Evolutionary conservation across 2,329 filamentous ascomycete genomes (phyloP), one percentile per base, ranked within the genome.

Genomic region (Neoarthrinium moseri): DNA sequence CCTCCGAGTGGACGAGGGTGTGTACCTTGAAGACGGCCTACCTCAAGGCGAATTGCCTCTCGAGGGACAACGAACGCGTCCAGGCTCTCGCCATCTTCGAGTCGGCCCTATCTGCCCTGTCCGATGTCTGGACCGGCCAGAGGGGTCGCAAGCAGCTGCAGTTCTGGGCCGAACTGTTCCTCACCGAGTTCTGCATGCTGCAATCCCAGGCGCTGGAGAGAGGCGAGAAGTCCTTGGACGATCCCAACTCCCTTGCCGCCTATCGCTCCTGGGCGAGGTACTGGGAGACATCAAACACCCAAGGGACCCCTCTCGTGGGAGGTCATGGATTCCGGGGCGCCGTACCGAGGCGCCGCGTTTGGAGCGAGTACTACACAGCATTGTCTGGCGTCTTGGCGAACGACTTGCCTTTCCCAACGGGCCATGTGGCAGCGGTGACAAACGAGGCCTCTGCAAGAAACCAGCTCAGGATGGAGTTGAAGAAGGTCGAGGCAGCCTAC

Each of bases 311-410:
- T 2, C 66, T 75, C 4, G 65, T 70, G 0, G 80, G 80, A 27
- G 80, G 82, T 5, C 72, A 73, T 46, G 79, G 79, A n/a, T 77
- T 80, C 56, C 74, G 75, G 50, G 78, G 80, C 17, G 72, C 78
- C 8, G 75, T 84, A 15, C 76, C 80, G 23, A 74, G 86, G 51
- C 76, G 87, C 51, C 71, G 81, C 32, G 83, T 95, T 35, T 96
- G 91, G 91, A 84, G 80, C 56, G 82, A 89, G 51, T 96, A 96
- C 64, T 96, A 96, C 62, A 71, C 81, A 35, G 81, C 87, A 1
- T 70, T 96, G 15, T 95, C 91, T 2, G 75, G 74, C n/a, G 81
- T 95, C 27, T 66, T 96, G 6, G 84, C 86, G 56, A 70, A 81
- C 44, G 80, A 83, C 48, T 60, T 88, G 18, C 72, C 83, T 0